A percentile compares a stretch with the other conserved stretches of the same genome.
These are phyloP conservation scores for Pichia kudriavzevii DNA, from an alignment of 1,139 yeast genomes.

Conservation along the genomic window DNA sequence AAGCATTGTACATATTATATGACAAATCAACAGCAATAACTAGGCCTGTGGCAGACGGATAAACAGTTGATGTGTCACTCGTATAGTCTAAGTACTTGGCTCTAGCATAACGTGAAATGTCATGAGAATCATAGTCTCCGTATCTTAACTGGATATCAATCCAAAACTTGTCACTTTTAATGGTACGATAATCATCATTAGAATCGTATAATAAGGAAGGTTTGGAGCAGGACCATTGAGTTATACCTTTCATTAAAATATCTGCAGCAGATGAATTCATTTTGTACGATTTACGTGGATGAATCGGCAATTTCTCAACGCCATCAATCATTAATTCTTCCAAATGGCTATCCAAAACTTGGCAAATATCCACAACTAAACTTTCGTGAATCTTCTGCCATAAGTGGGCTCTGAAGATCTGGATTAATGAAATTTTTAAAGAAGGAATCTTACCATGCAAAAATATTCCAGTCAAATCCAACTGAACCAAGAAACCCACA, in stretches of 20 bases:
- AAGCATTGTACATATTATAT: constrained; percentile 91
- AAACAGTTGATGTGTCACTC: constrained; percentile 72
- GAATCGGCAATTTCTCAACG: constrained; percentile 88
- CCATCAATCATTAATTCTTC: constrained; percentile 77
- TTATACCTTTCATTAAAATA: constrained; percentile 65
- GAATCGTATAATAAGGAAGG: constrained; percentile 73
- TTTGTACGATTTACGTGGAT: constrained; percentile 94
- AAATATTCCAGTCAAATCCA: constrained; percentile 94
- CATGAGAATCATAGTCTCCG: constrained; percentile 97
- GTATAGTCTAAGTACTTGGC: constrained; percentile 93
- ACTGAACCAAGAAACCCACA: constrained; percentile 93
- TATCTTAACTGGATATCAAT: constrained; percentile 90
- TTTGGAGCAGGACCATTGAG: constrained; percentile 76
- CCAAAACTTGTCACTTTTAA: constrained; percentile 76
- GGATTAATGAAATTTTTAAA: constrained; percentile 87
- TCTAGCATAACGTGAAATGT: constrained; percentile 86
- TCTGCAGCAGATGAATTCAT: constrained; percentile 97
- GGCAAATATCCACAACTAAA: constrained; percentile 87
- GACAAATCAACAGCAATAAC: constrained; percentile 90
- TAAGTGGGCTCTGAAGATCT: constrained; percentile 93
- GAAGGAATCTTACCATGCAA: constrained; percentile 98
- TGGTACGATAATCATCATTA: constrained; percentile 42
- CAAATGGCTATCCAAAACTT: constrained; percentile 81
- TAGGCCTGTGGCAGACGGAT: constrained; percentile 92
- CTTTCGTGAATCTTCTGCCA: constrained; percentile 99